phyloP scores from a whole-genome alignment of 495 filamentous ascomycete genomes.

The Echria macrotheca region DNA sequence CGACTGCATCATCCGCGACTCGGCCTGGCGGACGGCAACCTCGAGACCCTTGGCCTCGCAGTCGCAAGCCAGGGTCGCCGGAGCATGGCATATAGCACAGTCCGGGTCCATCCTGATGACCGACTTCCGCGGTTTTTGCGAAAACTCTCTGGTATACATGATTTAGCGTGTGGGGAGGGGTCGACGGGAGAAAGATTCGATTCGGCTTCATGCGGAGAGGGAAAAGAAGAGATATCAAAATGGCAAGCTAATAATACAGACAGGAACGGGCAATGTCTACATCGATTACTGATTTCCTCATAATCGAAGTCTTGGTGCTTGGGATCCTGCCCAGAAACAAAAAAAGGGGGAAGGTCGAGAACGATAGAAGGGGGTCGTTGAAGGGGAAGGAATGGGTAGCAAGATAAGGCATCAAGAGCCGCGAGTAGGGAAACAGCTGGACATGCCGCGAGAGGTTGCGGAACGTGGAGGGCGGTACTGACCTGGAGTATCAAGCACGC shows the following conservation, averaged over 20 bases:
- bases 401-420: slow-evolving; percentile 10
- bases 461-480: slow-evolving; percentile 12
- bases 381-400: slow-evolving; percentile 9
- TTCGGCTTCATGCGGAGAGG: slow-evolving; percentile 19
- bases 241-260: slow-evolving; percentile 26
- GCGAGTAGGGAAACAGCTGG: not conserved
- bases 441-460: slow-evolving; percentile 3
- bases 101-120: slow-evolving; percentile 60
- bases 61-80: slow-evolving; percentile 57
- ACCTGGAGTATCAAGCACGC: slow-evolving; percentile 14
- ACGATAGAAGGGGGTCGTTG: slow-evolving; percentile 7
- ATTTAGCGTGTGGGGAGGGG: slow-evolving; percentile 38
- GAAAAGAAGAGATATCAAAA: slow-evolving; percentile 3
- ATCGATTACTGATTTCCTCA: slow-evolving; percentile 27
- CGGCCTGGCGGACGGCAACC: slow-evolving; percentile 60
- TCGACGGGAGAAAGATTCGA: slow-evolving; percentile 24
- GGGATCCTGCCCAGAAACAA: slow-evolving; percentile 28
- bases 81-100: slow-evolving; percentile 65
- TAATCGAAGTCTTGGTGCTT: slow-evolving; percentile 18
- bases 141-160: slow-evolving; percentile 46
- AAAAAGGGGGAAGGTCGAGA: slow-evolving; percentile 3
- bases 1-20: slow-evolving; percentile 56
- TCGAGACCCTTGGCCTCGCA: slow-evolving; percentile 65
- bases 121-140: slow-evolving; percentile 39
- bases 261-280: slow-evolving; percentile 26